These are phyloP conservation scores for Lodderomyces parapsilosis DNA, from an alignment of 1,139 yeast species.

Conservation along the genomic window DNA sequence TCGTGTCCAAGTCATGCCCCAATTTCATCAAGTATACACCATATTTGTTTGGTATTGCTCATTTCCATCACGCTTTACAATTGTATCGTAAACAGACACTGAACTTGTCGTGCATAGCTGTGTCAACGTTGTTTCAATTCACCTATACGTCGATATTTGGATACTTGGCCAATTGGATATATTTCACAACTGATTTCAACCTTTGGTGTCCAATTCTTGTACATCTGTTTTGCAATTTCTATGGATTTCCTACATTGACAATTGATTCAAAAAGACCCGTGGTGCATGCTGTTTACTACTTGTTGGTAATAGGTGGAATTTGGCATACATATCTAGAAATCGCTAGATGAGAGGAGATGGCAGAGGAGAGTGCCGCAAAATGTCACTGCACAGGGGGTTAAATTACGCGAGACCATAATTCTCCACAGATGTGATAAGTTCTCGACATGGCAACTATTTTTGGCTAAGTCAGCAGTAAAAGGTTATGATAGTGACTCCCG, in stretches of 20 bases:
- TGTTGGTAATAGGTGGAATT: slow-evolving; percentile 42
- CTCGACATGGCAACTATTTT: too few species aligned
- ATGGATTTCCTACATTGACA: slow-evolving; percentile 67
- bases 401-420: neutral
- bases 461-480: too few species aligned
- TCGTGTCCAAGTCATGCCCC: slow-evolving; percentile 7
- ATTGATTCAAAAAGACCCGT: slow-evolving; percentile 18
- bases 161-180: slow-evolving; percentile 62
- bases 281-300: slow-evolving; percentile 33
- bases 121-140: slow-evolving; percentile 56
- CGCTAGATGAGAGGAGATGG: neutral
- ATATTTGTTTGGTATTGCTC: slow-evolving; percentile 84
- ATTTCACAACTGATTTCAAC: slow-evolving; percentile 44
- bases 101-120: slow-evolving; percentile 29
- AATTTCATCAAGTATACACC: slow-evolving; percentile 47
- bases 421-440: neutral
- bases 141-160: slow-evolving; percentile 82
- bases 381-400: slow-evolving; percentile 2
- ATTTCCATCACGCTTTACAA: slow-evolving; percentile 78
- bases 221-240: slow-evolving; percentile 73
- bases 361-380: neutral
- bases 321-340: slow-evolving; percentile 6
- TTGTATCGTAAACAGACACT: slow-evolving; percentile 28
- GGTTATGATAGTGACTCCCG: too few species aligned
- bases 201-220: slow-evolving; percentile 63